These are phyloP conservation scores for Penicillium sp. DNA, from an alignment of 2,329 filamentous ascomycete species.

Conservation along the genomic window DNA sequence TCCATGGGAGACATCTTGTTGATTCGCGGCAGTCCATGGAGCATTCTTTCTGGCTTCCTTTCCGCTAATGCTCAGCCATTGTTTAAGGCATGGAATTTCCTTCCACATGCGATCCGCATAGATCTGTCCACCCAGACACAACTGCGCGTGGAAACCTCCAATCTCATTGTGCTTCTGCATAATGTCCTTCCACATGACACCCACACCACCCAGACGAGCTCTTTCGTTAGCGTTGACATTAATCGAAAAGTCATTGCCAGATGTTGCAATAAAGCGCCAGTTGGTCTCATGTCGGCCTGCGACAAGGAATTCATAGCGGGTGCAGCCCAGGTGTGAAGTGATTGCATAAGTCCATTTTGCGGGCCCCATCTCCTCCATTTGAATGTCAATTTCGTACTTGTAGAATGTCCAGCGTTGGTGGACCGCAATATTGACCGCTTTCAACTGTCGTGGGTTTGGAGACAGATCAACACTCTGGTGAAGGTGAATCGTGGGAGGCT, in stretches of 20 bases:
- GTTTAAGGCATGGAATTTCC: conserved; percentile 87
- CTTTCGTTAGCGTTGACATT: conserved; percentile 85
- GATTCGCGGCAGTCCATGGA: conserved; percentile 88
- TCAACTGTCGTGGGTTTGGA: conserved; percentile 85
- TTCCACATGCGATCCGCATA: conserved; percentile 96
- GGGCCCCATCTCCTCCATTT: conserved; percentile 75
- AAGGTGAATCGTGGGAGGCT: conserved; percentile 93
- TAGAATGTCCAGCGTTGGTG: conserved; percentile 97
- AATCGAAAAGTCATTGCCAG: conserved; percentile 91
- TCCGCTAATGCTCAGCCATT: conserved; percentile 91
- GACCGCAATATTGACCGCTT: conserved; percentile 76
- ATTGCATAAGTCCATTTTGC: conserved; percentile 98
- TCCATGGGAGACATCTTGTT: conserved; percentile 92
- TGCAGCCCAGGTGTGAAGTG: conserved; percentile 93
- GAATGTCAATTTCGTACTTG: conserved; percentile 86
- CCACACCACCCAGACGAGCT: conserved; percentile 79
- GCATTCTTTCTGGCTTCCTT: conserved; percentile 90
- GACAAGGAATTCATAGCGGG: conserved; percentile 95
- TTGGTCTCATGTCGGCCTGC: conserved; percentile 85
- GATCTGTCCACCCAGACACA: conserved; percentile 91
- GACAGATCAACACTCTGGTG: conserved; percentile 88
- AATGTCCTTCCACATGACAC: conserved; percentile 99
- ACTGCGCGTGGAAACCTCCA: conserved; percentile 90
- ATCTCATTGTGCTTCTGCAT: conserved; percentile 96
- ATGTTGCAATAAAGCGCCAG: conserved; percentile 95